Evolutionary conservation across 2,329 filamentous ascomycete genomes (phyloP), one percentile per base, ranked within the genome.

Genomic region (Anthostomella pinea): DNA sequence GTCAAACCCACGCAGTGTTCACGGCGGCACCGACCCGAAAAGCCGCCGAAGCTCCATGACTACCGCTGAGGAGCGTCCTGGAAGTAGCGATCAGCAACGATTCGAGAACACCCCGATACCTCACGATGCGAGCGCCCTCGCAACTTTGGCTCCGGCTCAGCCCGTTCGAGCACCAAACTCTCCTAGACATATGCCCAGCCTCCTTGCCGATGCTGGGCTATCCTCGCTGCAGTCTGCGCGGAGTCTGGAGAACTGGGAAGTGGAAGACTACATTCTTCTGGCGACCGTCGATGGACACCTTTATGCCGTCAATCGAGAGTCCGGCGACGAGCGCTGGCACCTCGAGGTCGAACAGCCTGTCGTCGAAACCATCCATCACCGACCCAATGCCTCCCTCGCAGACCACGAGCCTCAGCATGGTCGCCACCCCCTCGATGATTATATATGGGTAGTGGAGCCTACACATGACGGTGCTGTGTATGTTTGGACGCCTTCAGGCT

Each of bases 221-320:
- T 78, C 84, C 72, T 83, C 86, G 85, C 85, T 83, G 83, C 84
- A 87, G 64, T 75, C 77, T 85, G 91, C 89, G 90, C 90, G 91
- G 81, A 94, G 85, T 76, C 76, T 97, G 79, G 85, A 90, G 79
- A 91, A 96, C 72, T 97, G 91, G 91, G 88, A 96, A 85, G 90
- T 96, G 71, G 91, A 97, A 87, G 90, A 97, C 75, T 95, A 96
- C 79, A 87, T 97, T 72, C 87, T 98, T 75, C 76, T 98, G 85
- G 91, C 93, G 87, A 97, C 93, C 79, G 87, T 97, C 80, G 90
- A 97, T 75, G 93, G 93, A 75, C 87, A 88, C 63, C 80, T 97
- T 58, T 87, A 95, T 70, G 90, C 91, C 63, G 82, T 82, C 65
- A 88, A 96, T 70, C 81, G 93, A 57, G 85, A 83, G 61, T 93